These are phyloP conservation scores for Sporothrix dimorphospora DNA, from an alignment of 2,329 filamentous ascomycete species.

Conservation along the genomic window DNA sequence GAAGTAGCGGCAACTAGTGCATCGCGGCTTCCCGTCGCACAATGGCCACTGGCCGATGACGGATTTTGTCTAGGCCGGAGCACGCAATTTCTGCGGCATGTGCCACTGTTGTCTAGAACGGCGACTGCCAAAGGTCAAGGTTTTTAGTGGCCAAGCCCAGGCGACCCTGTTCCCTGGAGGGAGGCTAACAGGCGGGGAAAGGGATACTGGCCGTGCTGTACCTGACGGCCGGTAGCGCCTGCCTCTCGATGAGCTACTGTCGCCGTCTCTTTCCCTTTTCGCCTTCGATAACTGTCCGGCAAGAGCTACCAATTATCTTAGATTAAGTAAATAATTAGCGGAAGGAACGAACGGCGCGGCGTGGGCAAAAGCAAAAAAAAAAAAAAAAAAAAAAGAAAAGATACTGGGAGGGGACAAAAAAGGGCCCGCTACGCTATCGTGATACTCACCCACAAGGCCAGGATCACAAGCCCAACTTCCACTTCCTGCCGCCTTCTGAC, in stretches of 20 bases:
- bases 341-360: conserved; percentile 19
- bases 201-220: background rate
- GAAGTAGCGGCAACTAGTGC: background rate
- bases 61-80: conserved; percentile 21
- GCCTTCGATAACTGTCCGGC: background rate
- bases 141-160: background rate
- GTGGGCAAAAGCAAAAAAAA: background rate
- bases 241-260: background rate
- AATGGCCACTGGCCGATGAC: conserved; percentile 18
- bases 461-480: conserved; percentile 1
- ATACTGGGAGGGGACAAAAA: background rate
- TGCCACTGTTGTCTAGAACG: background rate
- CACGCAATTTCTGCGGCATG: conserved; percentile 15
- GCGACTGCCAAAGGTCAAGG: conserved; percentile 10
- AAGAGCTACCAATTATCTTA: conserved; percentile 15
- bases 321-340: background rate
- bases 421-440: background rate
- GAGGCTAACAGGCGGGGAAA: background rate
- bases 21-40: conserved; percentile 14
- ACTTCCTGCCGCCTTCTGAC: background rate
- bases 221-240: conserved; percentile 17
- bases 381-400: background rate
- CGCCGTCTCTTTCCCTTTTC: conserved; percentile 6
- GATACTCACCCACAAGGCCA: background rate
- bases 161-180: background rate